Conservation (phyloP, 2,329 filamentous ascomycete genomes). For the Pezizomycotina sp. region DNA sequence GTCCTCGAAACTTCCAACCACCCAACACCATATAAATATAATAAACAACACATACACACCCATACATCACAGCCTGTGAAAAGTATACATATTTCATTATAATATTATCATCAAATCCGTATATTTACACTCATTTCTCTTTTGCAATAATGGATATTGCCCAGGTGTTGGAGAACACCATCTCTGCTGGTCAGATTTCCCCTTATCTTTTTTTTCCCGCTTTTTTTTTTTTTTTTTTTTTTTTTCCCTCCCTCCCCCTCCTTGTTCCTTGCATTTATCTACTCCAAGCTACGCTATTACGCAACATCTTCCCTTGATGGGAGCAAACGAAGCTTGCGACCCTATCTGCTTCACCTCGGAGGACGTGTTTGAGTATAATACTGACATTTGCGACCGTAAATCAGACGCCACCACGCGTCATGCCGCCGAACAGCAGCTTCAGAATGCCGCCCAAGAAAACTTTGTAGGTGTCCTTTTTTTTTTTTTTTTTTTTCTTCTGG, state of each 20-base stretch:
- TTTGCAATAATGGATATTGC: slow-evolving; percentile 75
- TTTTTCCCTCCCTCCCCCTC: slow-evolving; percentile 8
- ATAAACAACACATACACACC: slow-evolving; percentile 8
- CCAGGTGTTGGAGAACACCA: slow-evolving; percentile 90
- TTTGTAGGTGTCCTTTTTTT: slow-evolving; percentile 50
- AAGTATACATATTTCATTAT: slow-evolving; percentile 23
- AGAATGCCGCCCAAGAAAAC: slow-evolving; percentile 80
- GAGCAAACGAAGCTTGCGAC: slow-evolving; percentile 1
- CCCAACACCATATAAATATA: slow-evolving; percentile 1
- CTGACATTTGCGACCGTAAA: slow-evolving; percentile 29
- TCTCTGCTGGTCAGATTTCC: slow-evolving; percentile 64
- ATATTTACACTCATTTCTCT: slow-evolving; percentile 8
- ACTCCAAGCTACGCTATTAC: slow-evolving; percentile 11
- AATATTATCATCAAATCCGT: slow-evolving; percentile 13
- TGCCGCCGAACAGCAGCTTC: slow-evolving; percentile 84
- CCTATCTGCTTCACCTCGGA: slow-evolving; percentile 16
- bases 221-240: slow-evolving; percentile 8
- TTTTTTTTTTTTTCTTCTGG: slow-evolving; percentile 24
- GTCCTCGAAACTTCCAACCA: too few species aligned
- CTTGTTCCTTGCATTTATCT: slow-evolving; percentile 9
- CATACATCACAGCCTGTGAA: slow-evolving; percentile 17
- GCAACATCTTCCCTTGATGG: slow-evolving; percentile 12
- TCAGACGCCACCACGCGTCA: slow-evolving; percentile 78
- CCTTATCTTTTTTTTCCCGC: slow-evolving; percentile 19
- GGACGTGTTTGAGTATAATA: slow-evolving; percentile 20